Evolutionary conservation across 2,329 filamentous ascomycete species (phyloP), one percentile per base, ranked within the genome.

Genomic region (Diaporthe australafricana): DNA sequence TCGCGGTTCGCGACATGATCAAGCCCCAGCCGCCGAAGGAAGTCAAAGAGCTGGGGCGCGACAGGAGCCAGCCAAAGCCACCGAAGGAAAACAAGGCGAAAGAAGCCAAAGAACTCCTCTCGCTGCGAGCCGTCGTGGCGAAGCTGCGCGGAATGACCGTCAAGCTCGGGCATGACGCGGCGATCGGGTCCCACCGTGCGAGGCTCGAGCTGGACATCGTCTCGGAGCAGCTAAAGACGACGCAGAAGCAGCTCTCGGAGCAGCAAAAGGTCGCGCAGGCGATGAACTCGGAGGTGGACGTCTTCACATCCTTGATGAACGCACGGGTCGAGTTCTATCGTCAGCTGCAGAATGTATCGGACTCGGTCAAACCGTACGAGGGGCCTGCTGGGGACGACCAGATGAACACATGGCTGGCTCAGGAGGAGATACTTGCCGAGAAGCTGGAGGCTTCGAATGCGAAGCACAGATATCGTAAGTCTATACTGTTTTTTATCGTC

Each of bases 281-380:
- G 6, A 79, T 92, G 16, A 91, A 94, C 73, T 89, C 89, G 72
- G 95, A 98, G 79, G 83, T 94, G 7, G 92, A 96, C 57, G 84
- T 90, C 35, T 96, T 97, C 79, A 92, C 90, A 35, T 86, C 87
- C 20, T 90, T 92, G 0, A 95, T 97, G 90, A 98, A 98, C 77
- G 87, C 91, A 47, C 91, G 96, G 17, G 83, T 98, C 0, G 94
- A 96, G 71, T 98, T 95, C 79, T 98, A 98, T 79, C 91, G 92
- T 6, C 95, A 98, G 78, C 86, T 98, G 14, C 96, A 98, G 79
- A 89, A 90, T 32, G 91, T 98, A n/a, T 98, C 95, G 0, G 96
- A 98, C 78, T 94, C 90, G 22, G 94, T 98, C 0, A 88, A 89
- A 6, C 91, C 93, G 1, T 93, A 93, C 70, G 91, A 94, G 70